Evolutionary conservation across 192 early-diverging fungal genomes (phyloP).

Genomic region (Linnemannia schmuckeri): DNA sequence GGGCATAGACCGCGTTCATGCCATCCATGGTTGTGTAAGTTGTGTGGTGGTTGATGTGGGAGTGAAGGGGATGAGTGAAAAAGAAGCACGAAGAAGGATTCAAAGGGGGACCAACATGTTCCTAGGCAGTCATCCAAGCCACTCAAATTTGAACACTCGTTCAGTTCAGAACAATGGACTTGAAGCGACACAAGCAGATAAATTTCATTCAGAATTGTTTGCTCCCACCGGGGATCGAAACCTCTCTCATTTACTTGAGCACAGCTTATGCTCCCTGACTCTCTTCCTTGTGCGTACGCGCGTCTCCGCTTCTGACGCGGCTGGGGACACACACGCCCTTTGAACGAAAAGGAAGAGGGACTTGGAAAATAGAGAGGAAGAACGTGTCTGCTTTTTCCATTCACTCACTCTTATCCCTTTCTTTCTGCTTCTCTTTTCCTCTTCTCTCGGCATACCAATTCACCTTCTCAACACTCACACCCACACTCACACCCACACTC

Average conservation of each 20-base stretch:
- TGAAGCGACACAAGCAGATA: neutral
- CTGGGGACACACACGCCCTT: conserved; percentile 9
- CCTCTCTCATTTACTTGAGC: neutral
- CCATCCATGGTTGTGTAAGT: conserved; percentile 41
- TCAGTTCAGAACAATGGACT: too few species aligned
- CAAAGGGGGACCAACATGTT: neutral
- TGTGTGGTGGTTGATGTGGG: conserved; percentile 6
- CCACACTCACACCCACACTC: neutral
- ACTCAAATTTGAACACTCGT: neutral
- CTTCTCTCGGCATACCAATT: neutral
- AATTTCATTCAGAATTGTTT: neutral
- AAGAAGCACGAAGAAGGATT: conserved; percentile 11
- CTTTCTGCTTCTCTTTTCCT: neutral
- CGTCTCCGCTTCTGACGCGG: neutral
- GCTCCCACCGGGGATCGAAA: neutral
- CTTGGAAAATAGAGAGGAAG: neutral
- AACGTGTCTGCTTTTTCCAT: conserved; percentile 3
- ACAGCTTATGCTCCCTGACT: neutral
- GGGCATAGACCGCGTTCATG: conserved; percentile 86
- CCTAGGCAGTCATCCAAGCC: conserved; percentile 9
- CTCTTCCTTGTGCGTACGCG: conserved; percentile 10
- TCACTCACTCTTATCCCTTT: neutral
- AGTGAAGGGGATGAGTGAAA: conserved; percentile 9
- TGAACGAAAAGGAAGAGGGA: neutral
- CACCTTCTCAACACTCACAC: neutral